A percentile compares a stretch with the other conserved stretches of the same genome.
Conservation (phyloP, 352 stramenopile species). For the Lagenidium giganteum region DNA sequence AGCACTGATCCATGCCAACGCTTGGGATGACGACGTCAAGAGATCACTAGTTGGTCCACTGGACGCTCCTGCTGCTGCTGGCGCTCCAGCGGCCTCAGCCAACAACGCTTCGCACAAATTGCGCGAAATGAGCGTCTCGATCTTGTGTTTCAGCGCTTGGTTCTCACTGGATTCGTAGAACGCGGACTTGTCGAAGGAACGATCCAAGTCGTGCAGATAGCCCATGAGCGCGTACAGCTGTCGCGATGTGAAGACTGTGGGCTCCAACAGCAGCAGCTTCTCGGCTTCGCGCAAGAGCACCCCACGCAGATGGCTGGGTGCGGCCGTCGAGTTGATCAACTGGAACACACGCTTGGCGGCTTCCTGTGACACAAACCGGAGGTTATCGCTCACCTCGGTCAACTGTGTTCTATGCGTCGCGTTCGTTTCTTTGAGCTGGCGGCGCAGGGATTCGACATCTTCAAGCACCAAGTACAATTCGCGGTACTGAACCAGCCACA, state of each 20-base stretch:
- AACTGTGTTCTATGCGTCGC: slow-evolving; percentile 15
- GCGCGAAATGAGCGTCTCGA: slow-evolving; percentile 44
- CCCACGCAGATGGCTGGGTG: slow-evolving; percentile 35
- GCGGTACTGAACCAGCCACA: slow-evolving; percentile 64
- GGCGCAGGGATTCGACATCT: slow-evolving; percentile 42
- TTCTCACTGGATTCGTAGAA: slow-evolving; percentile 40
- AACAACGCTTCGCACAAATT: slow-evolving; percentile 63
- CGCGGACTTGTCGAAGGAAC: slow-evolving; percentile 49
- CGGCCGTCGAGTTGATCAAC: slow-evolving; percentile 37
- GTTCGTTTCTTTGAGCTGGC: slow-evolving; percentile 19
- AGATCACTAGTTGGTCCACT: neutral
- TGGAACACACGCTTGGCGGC: slow-evolving; percentile 51
- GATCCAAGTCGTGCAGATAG: slow-evolving; percentile 59
- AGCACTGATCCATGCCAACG: slow-evolving; percentile 25
- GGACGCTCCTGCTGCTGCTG: neutral
- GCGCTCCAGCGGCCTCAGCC: slow-evolving; percentile 9
- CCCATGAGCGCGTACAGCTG: slow-evolving; percentile 61
- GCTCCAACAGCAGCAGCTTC: slow-evolving; percentile 35
- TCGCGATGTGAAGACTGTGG: slow-evolving; percentile 40
- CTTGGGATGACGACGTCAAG: neutral
- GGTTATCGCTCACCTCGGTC: slow-evolving; percentile 14
- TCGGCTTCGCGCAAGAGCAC: slow-evolving; percentile 44
- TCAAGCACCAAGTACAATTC: slow-evolving; percentile 65
- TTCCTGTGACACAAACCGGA: slow-evolving; percentile 57
- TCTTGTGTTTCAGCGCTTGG: slow-evolving; percentile 38